Conservation (phyloP, 495 filamentous ascomycete species). For the Talaromyces proteolyticus region DNA sequence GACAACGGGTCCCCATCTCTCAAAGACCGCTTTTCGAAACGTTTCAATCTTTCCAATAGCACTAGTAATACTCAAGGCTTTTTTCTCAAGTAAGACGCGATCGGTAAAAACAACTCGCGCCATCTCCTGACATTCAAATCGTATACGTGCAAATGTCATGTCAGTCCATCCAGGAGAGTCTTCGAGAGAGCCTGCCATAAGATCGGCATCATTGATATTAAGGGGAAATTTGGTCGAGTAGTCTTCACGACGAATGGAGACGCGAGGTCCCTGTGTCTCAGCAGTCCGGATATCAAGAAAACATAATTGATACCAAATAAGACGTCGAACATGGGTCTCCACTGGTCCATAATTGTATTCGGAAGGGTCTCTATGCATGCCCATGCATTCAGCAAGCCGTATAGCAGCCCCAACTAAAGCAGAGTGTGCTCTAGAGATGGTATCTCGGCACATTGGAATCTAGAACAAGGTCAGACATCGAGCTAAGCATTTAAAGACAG, state of each 20-base stretch:
- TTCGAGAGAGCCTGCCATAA: slow-evolving; percentile 41
- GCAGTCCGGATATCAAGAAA: slow-evolving; percentile 69
- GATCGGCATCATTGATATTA: slow-evolving; percentile 58
- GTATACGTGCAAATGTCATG: slow-evolving; percentile 56
- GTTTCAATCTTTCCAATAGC: slow-evolving; percentile 49
- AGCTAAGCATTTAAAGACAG: background rate
- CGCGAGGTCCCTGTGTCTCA: slow-evolving; percentile 65
- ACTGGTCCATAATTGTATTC: slow-evolving; percentile 53
- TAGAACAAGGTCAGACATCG: slow-evolving; percentile 14
- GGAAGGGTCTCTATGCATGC: slow-evolving; percentile 61
- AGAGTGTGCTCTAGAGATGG: slow-evolving; percentile 66
- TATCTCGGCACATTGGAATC: slow-evolving; percentile 63
- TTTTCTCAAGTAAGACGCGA: slow-evolving; percentile 52
- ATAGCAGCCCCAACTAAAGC: slow-evolving; percentile 65
- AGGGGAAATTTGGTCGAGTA: slow-evolving; percentile 40
- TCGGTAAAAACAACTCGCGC: slow-evolving; percentile 60
- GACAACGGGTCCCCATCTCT: slow-evolving; percentile 54
- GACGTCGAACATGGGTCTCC: slow-evolving; percentile 59
- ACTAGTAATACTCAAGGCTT: slow-evolving; percentile 34
- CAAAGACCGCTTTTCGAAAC: slow-evolving; percentile 50
- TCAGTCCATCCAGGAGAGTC: slow-evolving; percentile 49
- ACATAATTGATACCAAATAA: slow-evolving; percentile 71
- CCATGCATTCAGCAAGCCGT: slow-evolving; percentile 70
- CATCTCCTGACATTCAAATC: slow-evolving; percentile 70
- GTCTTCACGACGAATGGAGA: slow-evolving; percentile 62